Conservation (phyloP, 2,329 filamentous ascomycete genomes). For the Colletotrichum lupini region DNA sequence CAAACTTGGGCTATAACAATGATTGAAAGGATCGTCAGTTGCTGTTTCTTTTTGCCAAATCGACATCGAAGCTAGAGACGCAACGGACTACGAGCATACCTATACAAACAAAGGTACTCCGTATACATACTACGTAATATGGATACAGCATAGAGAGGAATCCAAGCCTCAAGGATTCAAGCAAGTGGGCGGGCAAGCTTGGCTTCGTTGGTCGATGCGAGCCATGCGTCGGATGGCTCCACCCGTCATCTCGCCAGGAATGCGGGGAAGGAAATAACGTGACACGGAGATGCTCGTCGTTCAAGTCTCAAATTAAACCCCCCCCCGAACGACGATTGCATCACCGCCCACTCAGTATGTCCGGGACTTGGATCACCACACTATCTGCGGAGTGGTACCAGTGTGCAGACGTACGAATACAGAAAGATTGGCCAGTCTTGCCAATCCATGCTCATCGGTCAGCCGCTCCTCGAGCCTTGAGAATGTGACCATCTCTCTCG, state of each 20-base stretch:
- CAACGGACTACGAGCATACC: too few species aligned
- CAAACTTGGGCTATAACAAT: not conserved
- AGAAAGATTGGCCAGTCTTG: not conserved
- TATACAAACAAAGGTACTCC: too few species aligned
- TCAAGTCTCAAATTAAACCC: not conserved
- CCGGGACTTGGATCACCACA: not conserved
- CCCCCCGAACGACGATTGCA: not conserved
- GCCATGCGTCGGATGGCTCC: not conserved
- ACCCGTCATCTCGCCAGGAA: slow-evolving; percentile 22
- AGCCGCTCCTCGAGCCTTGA: slow-evolving; percentile 5
- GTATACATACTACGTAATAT: not conserved
- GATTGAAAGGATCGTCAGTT: not conserved
- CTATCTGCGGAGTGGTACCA: not conserved
- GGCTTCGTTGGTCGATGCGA: slow-evolving; percentile 5
- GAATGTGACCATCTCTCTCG: slow-evolving; percentile 5
- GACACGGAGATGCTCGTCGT: not conserved
- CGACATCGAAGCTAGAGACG: not conserved
- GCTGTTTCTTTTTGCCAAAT: not conserved
- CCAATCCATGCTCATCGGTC: not conserved
- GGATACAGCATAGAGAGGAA: not conserved
- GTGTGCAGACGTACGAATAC: not conserved
- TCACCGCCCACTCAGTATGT: not conserved
- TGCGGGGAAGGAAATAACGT: slow-evolving; percentile 28
- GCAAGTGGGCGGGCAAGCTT: not conserved
- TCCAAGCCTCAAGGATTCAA: not conserved